phyloP scores from a whole-genome alignment of 139 green algal species.

The Chlorella vulgaris region DNA sequence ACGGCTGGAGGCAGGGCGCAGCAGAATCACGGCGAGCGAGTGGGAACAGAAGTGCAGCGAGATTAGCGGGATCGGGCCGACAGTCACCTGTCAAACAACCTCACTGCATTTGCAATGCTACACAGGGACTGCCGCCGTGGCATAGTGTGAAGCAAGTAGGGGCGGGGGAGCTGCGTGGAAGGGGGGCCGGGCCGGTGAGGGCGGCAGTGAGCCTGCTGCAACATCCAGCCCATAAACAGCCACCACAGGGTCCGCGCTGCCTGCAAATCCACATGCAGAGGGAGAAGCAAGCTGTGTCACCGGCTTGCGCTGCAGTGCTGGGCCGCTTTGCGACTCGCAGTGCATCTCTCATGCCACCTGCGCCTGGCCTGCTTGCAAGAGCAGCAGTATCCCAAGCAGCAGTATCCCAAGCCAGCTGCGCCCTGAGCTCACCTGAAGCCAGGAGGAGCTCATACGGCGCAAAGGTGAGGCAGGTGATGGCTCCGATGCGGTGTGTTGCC shows the following conservation, averaged over 20 bases:
- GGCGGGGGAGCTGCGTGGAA: not conserved
- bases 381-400: not conserved
- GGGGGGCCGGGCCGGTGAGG: slow-evolving; percentile 8
- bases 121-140: too few relatives aligned
- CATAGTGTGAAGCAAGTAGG: too few relatives aligned
- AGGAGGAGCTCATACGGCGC: slow-evolving; percentile 85
- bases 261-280: not conserved
- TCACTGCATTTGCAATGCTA: too few relatives aligned
- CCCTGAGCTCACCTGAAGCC: slow-evolving; percentile 62
- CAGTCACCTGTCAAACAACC: too few relatives aligned
- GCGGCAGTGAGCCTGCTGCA: not conserved
- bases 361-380: not conserved
- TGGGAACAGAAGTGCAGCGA: too few relatives aligned
- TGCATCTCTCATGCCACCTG: not conserved
- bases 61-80: too few relatives aligned
- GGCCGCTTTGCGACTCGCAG: not conserved
- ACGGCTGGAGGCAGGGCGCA: too few relatives aligned
- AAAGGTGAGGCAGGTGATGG: slow-evolving; percentile 82
- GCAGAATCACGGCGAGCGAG: too few relatives aligned
- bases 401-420: too few relatives aligned
- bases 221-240: slow-evolving; percentile 1
- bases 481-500: slow-evolving; percentile 62
- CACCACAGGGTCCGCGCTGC: slow-evolving; percentile 12
- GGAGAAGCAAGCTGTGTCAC: not conserved
- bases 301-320: not conserved